Evolutionary conservation across 306 rosid genomes (phyloP).

Genomic region (Trichosanthes cucumerina): DNA sequence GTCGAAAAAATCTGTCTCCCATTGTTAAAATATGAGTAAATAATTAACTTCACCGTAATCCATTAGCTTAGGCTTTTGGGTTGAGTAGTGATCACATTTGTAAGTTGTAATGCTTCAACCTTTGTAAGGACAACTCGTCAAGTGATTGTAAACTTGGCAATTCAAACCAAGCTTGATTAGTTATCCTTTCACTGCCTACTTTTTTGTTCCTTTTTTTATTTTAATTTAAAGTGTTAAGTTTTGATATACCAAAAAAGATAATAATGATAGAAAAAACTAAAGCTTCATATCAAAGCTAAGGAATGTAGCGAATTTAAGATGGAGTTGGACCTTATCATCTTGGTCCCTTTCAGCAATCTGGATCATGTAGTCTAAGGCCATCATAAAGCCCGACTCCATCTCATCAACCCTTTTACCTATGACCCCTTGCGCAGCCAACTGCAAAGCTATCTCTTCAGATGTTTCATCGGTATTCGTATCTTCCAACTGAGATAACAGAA

Average conservation of each 20-base stretch:
- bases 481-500: conserved; percentile 45
- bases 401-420: conserved; percentile 91
- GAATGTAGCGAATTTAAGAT: neutral
- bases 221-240: neutral
- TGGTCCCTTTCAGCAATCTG: conserved; percentile 69
- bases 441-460: conserved; percentile 88
- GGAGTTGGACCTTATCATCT: conserved; percentile 62
- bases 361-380: conserved; percentile 94
- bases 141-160: neutral
- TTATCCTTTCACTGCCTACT: neutral
- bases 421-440: conserved; percentile 95
- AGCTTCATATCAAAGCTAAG: neutral
- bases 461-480: conserved; percentile 80
- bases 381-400: conserved; percentile 86
- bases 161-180: neutral
- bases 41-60: neutral
- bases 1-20: neutral
- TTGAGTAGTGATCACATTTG: neutral
- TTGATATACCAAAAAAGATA: neutral
- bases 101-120: neutral
- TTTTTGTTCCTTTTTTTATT: neutral
- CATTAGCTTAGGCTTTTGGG: neutral
- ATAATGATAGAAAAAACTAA: neutral
- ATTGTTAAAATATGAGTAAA: neutral
- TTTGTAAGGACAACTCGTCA: neutral